Conservation (phyloP, 768 basidiomycete genomes). For the Mycena sanguinolenta region DNA sequence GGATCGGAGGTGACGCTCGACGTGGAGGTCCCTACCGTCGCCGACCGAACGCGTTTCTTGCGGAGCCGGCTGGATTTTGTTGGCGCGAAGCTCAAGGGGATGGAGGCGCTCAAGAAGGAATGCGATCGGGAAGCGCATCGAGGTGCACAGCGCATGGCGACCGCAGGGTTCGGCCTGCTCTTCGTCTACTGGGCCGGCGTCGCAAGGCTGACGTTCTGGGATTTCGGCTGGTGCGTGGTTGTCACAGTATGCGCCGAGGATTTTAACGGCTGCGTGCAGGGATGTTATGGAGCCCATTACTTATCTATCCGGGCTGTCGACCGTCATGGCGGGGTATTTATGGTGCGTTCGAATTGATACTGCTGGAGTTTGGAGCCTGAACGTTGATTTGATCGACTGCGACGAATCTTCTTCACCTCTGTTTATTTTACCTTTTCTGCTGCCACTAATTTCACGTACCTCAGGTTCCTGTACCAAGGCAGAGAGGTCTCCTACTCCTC, state of each 20-base stretch:
- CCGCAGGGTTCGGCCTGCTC: constrained; percentile 70
- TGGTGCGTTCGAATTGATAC: constrained; percentile 51
- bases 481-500: constrained; percentile 77
- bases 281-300: constrained; percentile 81
- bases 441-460: not conserved
- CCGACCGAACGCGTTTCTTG: constrained; percentile 71
- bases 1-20: constrained; percentile 47
- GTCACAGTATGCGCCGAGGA: too few species aligned
- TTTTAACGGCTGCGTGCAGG: too few species aligned
- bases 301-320: constrained; percentile 73
- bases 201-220: constrained; percentile 75
- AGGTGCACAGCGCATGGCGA: constrained; percentile 68
- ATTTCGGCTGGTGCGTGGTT: constrained; percentile 65
- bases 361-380: too few species aligned
- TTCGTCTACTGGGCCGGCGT: constrained; percentile 76
- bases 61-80: constrained; percentile 60
- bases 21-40: constrained; percentile 74
- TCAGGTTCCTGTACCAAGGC: constrained; percentile 71
- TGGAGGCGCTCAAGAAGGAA: constrained; percentile 67
- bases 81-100: constrained; percentile 56
- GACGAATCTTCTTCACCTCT: too few species aligned
- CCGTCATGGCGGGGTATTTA: constrained; percentile 72
- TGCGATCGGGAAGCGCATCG: constrained; percentile 71
- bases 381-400: too few species aligned
- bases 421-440: too few species aligned